Evolutionary conservation across 306 rosid species (phyloP).

Genomic region (Canavalia gladiata): DNA sequence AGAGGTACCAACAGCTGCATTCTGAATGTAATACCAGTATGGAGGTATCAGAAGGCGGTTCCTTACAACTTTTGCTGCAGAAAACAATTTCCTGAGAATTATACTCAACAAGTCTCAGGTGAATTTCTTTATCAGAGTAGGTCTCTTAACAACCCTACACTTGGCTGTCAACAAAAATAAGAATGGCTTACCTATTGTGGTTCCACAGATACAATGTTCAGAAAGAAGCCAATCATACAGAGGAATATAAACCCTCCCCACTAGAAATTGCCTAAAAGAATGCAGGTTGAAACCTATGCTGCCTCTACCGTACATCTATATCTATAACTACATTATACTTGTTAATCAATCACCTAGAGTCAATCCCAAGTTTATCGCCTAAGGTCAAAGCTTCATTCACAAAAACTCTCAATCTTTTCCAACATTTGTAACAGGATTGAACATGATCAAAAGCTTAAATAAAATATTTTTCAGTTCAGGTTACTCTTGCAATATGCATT

Average conservation of each 20-base stretch:
- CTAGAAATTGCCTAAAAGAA: background rate
- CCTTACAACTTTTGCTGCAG: background rate
- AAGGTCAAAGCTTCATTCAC: background rate
- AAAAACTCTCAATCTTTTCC: background rate
- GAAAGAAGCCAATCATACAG: background rate
- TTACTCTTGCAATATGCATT: constrained; percentile 1
- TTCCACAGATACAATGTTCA: background rate
- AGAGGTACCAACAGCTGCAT: background rate
- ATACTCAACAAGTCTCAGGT: background rate
- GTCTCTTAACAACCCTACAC: background rate
- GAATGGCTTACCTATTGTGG: background rate
- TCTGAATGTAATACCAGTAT: background rate
- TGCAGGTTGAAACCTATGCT: background rate
- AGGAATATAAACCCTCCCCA: background rate
- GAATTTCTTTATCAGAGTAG: background rate
- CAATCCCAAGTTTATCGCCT: background rate
- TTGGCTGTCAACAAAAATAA: background rate
- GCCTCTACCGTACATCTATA: background rate
- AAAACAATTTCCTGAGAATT: background rate
- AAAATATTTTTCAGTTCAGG: background rate
- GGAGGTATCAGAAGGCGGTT: background rate
- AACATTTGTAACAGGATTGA: background rate
- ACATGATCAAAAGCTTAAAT: background rate
- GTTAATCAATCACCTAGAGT: constrained; percentile 13
- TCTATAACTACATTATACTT: background rate